Evolutionary conservation across 768 basidiomycete species (phyloP).

Genomic region (Tulasnella sp.): DNA sequence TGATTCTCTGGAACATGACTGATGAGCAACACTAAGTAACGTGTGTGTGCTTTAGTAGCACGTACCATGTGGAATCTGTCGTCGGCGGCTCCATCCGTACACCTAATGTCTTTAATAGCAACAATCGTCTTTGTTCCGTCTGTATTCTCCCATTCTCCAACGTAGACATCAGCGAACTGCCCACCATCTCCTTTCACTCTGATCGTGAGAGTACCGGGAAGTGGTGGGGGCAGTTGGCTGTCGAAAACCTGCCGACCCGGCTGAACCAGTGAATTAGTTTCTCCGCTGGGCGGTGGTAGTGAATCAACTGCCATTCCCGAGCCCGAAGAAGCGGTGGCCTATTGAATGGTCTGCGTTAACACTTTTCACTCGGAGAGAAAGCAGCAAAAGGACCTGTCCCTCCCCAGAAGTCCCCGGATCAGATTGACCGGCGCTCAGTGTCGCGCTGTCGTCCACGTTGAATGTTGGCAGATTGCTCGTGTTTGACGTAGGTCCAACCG

Average conservation of each 20-base stretch:
- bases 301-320: not conserved
- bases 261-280: not conserved
- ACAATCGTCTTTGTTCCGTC: not conserved
- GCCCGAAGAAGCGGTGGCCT: not conserved
- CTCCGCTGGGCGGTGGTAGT: not conserved
- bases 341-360: not conserved
- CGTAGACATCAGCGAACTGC: not conserved
- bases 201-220: not conserved
- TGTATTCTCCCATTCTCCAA: not conserved
- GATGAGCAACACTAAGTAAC: not conserved
- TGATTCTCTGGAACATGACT: not conserved
- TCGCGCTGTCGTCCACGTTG: not conserved
- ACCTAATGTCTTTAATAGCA: not conserved
- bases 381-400: not conserved
- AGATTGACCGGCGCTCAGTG: not conserved
- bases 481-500: not conserved
- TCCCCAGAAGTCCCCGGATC: not conserved
- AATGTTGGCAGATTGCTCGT: not conserved
- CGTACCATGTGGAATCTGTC: not conserved
- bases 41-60: not conserved
- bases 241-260: not conserved
- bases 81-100: not conserved
- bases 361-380: not conserved
- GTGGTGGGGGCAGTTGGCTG: not conserved
- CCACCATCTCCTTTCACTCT: not conserved